These are phyloP conservation scores for Saturnispora hagleri DNA, from an alignment of 805 yeast genomes.

Conservation along the genomic window DNA sequence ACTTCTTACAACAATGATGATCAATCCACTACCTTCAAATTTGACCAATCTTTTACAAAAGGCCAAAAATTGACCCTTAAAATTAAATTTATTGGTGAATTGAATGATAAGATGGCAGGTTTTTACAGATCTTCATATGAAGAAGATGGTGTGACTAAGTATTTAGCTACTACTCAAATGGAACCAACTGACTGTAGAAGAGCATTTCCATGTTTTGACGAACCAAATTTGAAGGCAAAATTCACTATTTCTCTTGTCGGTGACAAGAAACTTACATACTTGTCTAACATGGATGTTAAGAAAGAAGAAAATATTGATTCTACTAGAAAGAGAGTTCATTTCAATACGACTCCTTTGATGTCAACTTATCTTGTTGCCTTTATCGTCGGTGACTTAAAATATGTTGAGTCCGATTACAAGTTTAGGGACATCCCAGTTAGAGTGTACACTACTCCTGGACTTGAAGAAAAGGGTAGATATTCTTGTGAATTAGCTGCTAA, in stretches of 20 bases:
- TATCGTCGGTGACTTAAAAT: slow-evolving; percentile 49
- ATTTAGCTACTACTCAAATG: slow-evolving; percentile 48
- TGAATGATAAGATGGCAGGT: slow-evolving; percentile 50
- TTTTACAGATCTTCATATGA: slow-evolving; percentile 45
- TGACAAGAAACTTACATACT: slow-evolving; percentile 30
- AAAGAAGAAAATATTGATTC: slow-evolving; percentile 16
- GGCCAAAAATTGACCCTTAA: slow-evolving; percentile 26
- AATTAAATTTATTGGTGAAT: slow-evolving; percentile 34
- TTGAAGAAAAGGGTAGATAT: slow-evolving; percentile 35
- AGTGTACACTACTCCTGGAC: slow-evolving; percentile 46
- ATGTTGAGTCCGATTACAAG: slow-evolving; percentile 39
- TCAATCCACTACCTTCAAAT: slow-evolving; percentile 58
- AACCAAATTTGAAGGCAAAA: slow-evolving; percentile 48
- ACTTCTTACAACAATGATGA: slow-evolving; percentile 36
- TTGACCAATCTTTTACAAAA: slow-evolving; percentile 30
- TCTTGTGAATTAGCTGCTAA: slow-evolving; percentile 44
- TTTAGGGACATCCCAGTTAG: slow-evolving; percentile 42
- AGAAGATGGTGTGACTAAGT: slow-evolving; percentile 33
- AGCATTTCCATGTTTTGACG: slow-evolving; percentile 52
- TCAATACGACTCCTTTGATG: slow-evolving; percentile 44
- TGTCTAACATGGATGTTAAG: slow-evolving; percentile 42
- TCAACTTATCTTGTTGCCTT: slow-evolving; percentile 50
- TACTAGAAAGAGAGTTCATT: slow-evolving; percentile 25
- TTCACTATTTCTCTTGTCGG: slow-evolving; percentile 38
- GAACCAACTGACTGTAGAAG: slow-evolving; percentile 55